Conservation (phyloP, 352 stramenopile species). For the Pythium biforme region DNA sequence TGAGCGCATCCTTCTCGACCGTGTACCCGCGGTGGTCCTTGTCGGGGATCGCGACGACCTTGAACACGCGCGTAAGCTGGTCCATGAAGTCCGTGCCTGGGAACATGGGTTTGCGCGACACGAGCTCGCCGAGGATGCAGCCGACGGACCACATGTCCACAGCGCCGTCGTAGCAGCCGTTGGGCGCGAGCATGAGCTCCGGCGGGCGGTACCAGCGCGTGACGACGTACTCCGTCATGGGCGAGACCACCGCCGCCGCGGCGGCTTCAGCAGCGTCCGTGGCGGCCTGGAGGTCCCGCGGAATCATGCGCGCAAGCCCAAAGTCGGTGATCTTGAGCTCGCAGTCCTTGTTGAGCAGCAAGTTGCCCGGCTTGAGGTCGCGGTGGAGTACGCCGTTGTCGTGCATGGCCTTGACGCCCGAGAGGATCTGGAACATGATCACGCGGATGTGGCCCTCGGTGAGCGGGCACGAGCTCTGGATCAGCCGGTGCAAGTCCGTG, state of each 20-base stretch:
- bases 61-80: conserved; percentile 79
- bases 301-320: conserved; percentile 88
- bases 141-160: conserved; percentile 88
- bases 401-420: conserved; percentile 90
- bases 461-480: conserved; percentile 85
- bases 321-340: conserved; percentile 95
- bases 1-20: conserved; percentile 82
- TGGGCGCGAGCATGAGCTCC: conserved; percentile 91
- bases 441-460: conserved; percentile 80
- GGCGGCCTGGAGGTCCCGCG: conserved; percentile 32
- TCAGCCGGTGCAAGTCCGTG: conserved; percentile 90
- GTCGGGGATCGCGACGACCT: conserved; percentile 69
- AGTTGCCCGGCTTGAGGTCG: conserved; percentile 94
- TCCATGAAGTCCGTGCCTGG: conserved; percentile 85
- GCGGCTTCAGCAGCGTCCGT: conserved; percentile 13
- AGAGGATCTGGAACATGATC: conserved; percentile 87
- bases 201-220: conserved; percentile 91
- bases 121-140: conserved; percentile 93
- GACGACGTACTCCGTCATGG: conserved; percentile 90
- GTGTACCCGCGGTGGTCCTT: conserved; percentile 62
- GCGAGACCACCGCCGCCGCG: conserved; percentile 37
- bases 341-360: conserved; percentile 92
- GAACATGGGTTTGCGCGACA: conserved; percentile 77
- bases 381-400: conserved; percentile 92
- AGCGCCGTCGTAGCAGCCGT: conserved; percentile 86